Percentiles rank a stretch among this genome's conserved stretches.
phyloP scores from a whole-genome alignment of 23 red algal species.

The Gracilaria vermiculophylla region DNA sequence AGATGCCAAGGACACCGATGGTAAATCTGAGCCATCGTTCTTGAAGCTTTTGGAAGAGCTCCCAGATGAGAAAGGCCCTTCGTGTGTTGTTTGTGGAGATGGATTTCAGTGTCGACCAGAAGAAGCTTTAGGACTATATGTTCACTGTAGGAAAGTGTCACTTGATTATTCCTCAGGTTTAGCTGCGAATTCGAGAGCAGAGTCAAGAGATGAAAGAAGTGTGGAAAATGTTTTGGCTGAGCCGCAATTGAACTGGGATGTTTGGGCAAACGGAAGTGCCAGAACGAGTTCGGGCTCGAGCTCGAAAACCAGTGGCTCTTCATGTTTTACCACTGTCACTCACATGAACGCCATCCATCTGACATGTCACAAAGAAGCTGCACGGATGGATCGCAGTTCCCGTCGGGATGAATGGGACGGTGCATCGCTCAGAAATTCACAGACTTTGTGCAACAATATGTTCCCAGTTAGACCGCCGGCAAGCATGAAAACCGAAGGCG shows the following conservation, averaged over 20 bases:
- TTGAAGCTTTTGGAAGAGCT: conserved; percentile 64
- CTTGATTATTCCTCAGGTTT: conserved; percentile 21
- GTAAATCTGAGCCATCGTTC: background rate
- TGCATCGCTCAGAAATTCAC: conserved; percentile 68
- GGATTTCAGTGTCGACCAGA: conserved; percentile 64
- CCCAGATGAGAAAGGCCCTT: conserved; percentile 64
- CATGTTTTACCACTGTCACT: conserved; percentile 63
- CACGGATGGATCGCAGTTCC: conserved; percentile 47
- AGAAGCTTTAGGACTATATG: conserved; percentile 69
- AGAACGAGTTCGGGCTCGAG: background rate
- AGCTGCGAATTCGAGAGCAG: background rate
- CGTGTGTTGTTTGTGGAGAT: conserved; percentile 84
- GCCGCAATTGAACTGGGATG: background rate
- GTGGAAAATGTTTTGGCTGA: background rate
- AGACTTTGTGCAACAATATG: conserved; percentile 76
- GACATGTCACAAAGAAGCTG: conserved; percentile 67
- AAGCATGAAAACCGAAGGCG: background rate
- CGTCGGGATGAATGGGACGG: conserved; percentile 83
- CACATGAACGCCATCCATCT: conserved; percentile 75
- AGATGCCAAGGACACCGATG: background rate
- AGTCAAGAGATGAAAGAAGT: background rate
- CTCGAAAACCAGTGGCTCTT: conserved; percentile 14
- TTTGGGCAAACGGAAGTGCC: conserved; percentile 33
- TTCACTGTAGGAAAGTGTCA: conserved; percentile 51
- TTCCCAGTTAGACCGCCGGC: conserved; percentile 65